phyloP scores from a whole-genome alignment of 495 filamentous ascomycete species.

The Alectoria sarmentosa region DNA sequence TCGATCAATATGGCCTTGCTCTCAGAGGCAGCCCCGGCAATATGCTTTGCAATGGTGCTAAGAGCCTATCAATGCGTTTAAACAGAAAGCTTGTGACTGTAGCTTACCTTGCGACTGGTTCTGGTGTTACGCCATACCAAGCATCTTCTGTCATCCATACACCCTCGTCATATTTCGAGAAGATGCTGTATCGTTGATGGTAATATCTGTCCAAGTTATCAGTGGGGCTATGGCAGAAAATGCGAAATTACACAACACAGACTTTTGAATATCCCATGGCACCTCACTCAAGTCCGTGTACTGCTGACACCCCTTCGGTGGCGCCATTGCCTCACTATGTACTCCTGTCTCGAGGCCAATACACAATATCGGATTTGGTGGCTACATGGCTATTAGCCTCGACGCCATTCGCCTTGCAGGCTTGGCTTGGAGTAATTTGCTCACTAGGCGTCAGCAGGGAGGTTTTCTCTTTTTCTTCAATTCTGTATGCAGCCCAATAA shows the following conservation, averaged over 20 bases:
- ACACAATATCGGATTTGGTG: no score
- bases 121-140: slow-evolving; percentile 95
- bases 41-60: slow-evolving; percentile 73
- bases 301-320: slow-evolving; percentile 54
- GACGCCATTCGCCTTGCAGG: no score
- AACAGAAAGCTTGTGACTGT: slow-evolving; percentile 6
- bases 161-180: slow-evolving; percentile 72
- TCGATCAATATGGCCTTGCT: slow-evolving; percentile 63
- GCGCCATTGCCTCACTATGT: slow-evolving; percentile 1
- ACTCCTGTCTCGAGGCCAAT: no score
- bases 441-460: no score
- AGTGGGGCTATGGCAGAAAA: slow-evolving; percentile 6
- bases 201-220: slow-evolving; percentile 59
- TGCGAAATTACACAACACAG: neutral
- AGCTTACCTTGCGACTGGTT: slow-evolving; percentile 73
- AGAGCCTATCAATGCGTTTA: slow-evolving; percentile 10
- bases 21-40: slow-evolving; percentile 47
- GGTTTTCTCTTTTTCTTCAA: no score
- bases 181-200: slow-evolving; percentile 77
- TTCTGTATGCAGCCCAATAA: no score
- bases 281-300: slow-evolving; percentile 56
- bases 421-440: no score
- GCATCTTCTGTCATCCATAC: slow-evolving; percentile 85
- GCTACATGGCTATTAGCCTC: no score
- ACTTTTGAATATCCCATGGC: slow-evolving; percentile 75